Conservation (phyloP, 345 rosid species). For the Litchi chinensis region DNA sequence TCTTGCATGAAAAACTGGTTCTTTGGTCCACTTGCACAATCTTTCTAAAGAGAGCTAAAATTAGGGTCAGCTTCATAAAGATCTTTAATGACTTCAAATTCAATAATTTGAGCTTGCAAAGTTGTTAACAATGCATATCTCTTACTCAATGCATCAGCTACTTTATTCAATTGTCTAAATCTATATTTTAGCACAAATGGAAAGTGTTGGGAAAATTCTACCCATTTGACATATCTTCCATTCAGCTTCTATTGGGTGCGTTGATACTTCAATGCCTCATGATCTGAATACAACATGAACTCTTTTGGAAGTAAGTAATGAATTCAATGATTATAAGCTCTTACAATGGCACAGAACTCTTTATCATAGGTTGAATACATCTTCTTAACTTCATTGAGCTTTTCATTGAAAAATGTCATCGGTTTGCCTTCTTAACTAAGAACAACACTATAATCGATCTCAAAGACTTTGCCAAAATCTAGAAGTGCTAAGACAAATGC, state of each 20-base stretch:
- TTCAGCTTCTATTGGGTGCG: neutral
- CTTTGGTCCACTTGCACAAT: too few relatives aligned
- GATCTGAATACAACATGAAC: neutral
- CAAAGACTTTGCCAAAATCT: neutral
- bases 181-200: neutral
- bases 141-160: neutral
- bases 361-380: neutral
- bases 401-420: neutral
- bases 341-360: neutral
- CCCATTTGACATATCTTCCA: neutral
- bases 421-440: neutral
- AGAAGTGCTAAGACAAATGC: neutral
- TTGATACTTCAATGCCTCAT: conserved; percentile 5
- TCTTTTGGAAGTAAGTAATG: neutral
- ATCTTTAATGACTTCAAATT: neutral
- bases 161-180: neutral
- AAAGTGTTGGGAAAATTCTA: neutral
- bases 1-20: neutral
- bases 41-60: neutral
- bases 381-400: neutral
- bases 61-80: neutral
- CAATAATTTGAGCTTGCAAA: neutral
- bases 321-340: neutral
- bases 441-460: neutral
- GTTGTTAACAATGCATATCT: neutral